These are phyloP conservation scores for Leccinellum albellum DNA, from an alignment of 768 basidiomycete species.

Conservation along the genomic window DNA sequence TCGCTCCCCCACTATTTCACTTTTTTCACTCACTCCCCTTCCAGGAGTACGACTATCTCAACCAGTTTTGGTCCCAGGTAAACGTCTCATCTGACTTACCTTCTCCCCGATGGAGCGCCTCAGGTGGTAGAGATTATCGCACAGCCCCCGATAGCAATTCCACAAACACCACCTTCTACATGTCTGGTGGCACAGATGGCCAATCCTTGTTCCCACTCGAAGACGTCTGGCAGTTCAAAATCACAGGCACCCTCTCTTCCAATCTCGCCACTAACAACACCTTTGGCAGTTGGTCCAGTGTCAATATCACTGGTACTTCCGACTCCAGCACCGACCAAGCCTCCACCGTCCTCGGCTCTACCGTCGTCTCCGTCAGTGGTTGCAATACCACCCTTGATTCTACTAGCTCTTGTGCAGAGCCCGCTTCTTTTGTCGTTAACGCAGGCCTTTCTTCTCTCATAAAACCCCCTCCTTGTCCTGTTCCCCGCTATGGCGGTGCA, in stretches of 20 bases:
- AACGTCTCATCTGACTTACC: slow-evolving; percentile 50
- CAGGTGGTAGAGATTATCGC: slow-evolving; percentile 70
- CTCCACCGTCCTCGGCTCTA: slow-evolving; percentile 51
- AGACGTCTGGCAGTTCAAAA: slow-evolving; percentile 66
- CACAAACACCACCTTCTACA: slow-evolving; percentile 67
- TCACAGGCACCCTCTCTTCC: slow-evolving; percentile 69
- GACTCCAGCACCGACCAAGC: slow-evolving; percentile 43
- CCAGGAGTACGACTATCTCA: slow-evolving; percentile 74
- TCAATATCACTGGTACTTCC: slow-evolving; percentile 37
- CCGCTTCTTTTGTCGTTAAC: slow-evolving; percentile 53
- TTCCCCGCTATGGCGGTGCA: slow-evolving; percentile 58
- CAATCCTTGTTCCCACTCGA: slow-evolving; percentile 45
- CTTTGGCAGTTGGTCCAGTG: slow-evolving; percentile 56
- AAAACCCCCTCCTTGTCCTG: slow-evolving; percentile 52
- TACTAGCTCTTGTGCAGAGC: slow-evolving; percentile 52
- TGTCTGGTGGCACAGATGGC: slow-evolving; percentile 67
- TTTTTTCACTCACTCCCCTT: slow-evolving; percentile 6
- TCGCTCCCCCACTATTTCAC: not conserved
- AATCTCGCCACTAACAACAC: slow-evolving; percentile 50
- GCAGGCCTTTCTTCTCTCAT: slow-evolving; percentile 26
- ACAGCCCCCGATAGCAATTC: slow-evolving; percentile 25
- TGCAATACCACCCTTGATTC: slow-evolving; percentile 45
- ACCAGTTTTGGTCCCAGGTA: slow-evolving; percentile 73
- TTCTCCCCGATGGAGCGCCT: slow-evolving; percentile 63
- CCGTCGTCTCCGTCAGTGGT: slow-evolving; percentile 58